These are phyloP conservation scores for Boletus reticuloceps DNA, from an alignment of 768 basidiomycete species.

Conservation along the genomic window DNA sequence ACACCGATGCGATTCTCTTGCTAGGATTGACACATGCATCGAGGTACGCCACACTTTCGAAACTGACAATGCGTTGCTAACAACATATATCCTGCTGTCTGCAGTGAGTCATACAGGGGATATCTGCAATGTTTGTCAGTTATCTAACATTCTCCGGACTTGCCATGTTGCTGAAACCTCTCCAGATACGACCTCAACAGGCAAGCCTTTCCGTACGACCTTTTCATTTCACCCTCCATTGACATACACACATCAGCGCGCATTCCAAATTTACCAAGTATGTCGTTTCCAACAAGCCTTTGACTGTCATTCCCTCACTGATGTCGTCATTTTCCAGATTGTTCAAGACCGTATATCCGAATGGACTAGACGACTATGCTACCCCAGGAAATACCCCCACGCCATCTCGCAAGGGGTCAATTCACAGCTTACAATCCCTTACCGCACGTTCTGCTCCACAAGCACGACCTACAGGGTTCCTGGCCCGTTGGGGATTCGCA, in stretches of 20 bases:
- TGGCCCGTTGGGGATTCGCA: constrained; percentile 35
- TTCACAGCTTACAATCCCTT: constrained; percentile 11
- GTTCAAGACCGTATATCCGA: constrained; percentile 65
- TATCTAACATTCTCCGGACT: background rate
- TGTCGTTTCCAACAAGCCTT: background rate
- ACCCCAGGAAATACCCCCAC: constrained; percentile 37
- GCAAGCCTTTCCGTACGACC: constrained; percentile 27
- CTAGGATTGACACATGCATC: constrained; percentile 70
- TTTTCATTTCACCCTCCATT: background rate
- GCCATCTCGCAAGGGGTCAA: constrained; percentile 37
- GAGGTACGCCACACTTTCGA: constrained; percentile 41
- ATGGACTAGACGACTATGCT: constrained; percentile 47
- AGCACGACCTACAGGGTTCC: constrained; percentile 31
- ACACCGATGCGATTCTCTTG: constrained; percentile 70
- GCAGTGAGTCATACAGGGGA: constrained; percentile 73
- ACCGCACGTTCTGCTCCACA: constrained; percentile 16
- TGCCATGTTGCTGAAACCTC: constrained; percentile 10
- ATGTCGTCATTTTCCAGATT: constrained; percentile 39
- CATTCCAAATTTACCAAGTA: constrained; percentile 76
- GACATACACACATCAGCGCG: constrained; percentile 36
- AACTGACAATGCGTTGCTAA: constrained; percentile 4
- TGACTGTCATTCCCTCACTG: background rate
- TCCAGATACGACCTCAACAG: constrained; percentile 52
- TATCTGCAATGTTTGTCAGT: constrained; percentile 76
- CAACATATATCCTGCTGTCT: background rate